These are phyloP conservation scores for Aspergillus ellipticus DNA, from an alignment of 495 filamentous ascomycete genomes.

Conservation along the genomic window DNA sequence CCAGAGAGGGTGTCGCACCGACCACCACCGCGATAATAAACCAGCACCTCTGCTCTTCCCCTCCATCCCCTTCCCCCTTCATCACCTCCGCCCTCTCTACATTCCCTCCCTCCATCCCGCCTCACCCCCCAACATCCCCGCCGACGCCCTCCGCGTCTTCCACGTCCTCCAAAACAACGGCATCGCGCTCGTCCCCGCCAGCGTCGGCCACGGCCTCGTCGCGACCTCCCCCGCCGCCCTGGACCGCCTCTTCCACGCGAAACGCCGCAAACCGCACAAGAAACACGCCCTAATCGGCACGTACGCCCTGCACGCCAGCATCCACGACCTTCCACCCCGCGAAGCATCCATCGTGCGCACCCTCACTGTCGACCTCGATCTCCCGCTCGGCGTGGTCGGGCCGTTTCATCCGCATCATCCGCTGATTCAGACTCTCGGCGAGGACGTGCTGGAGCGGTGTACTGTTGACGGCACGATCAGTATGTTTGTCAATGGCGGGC, in stretches of 20 bases:
- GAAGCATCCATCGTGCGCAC: conserved; percentile 16
- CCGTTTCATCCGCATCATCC: conserved; percentile 20
- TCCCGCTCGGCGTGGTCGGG: conserved; percentile 24
- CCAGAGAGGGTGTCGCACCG: too few species aligned
- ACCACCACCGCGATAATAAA: too few species aligned
- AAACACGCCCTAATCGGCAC: conserved; percentile 25
- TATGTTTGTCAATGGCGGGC: conserved; percentile 27
- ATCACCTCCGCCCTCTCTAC: neutral
- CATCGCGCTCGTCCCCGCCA: conserved; percentile 24
- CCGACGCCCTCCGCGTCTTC: conserved; percentile 22
- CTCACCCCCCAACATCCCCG: neutral
- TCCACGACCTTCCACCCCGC: conserved; percentile 13
- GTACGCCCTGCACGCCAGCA: conserved; percentile 16
- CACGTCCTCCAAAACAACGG: conserved; percentile 19
- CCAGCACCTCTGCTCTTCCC: neutral
- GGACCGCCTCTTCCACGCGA: conserved; percentile 16
- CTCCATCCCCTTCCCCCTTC: neutral
- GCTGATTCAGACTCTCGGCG: conserved; percentile 8
- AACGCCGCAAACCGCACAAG: conserved; percentile 21
- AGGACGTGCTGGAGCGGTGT: neutral
- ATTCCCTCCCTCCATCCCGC: neutral
- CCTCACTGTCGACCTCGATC: conserved; percentile 17
- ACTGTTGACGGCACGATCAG: neutral
- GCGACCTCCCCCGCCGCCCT: conserved; percentile 15
- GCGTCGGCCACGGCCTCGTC: conserved; percentile 24